These are phyloP conservation scores for Raffaelea arxii DNA, from an alignment of 2,329 filamentous ascomycete genomes.

Conservation along the genomic window DNA sequence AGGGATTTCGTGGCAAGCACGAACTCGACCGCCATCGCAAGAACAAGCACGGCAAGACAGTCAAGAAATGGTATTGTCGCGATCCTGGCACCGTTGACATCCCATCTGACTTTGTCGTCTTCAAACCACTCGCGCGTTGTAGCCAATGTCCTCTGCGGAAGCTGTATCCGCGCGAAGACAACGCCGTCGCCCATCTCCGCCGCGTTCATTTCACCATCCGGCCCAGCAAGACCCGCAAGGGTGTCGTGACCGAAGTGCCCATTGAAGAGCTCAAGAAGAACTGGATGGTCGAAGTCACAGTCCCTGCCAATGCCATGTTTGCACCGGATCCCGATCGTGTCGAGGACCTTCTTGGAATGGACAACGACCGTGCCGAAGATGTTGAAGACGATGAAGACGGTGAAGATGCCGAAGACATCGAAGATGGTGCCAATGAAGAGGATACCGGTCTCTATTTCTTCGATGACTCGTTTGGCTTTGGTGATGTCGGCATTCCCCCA, in stretches of 20 bases:
- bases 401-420: background rate
- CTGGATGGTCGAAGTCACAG: conserved; percentile 45
- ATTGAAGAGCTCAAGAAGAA: conserved; percentile 47
- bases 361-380: conserved; percentile 2
- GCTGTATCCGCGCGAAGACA: conserved; percentile 86
- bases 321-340: too few species aligned
- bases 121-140: conserved; percentile 65
- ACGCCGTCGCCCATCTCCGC: conserved; percentile 82
- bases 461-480: too few species aligned
- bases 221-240: conserved; percentile 17
- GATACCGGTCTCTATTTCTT: too few species aligned
- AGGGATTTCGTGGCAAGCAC: conserved; percentile 79
- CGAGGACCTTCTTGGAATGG: too few species aligned
- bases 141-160: conserved; percentile 72
- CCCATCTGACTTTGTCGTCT: conserved; percentile 35
- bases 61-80: conserved; percentile 50
- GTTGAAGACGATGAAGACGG: background rate
- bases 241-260: conserved; percentile 36
- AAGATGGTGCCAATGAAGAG: background rate
- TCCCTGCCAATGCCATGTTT: background rate
- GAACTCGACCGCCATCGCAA: conserved; percentile 63
- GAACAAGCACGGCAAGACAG: conserved; percentile 49
- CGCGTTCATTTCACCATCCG: conserved; percentile 77
- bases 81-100: conserved; percentile 36
- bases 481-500: too few species aligned